Evolutionary conservation across 192 early-diverging fungal genomes (phyloP), one percentile per base, ranked within the genome.

Genomic region (Coemansia sp.): DNA sequence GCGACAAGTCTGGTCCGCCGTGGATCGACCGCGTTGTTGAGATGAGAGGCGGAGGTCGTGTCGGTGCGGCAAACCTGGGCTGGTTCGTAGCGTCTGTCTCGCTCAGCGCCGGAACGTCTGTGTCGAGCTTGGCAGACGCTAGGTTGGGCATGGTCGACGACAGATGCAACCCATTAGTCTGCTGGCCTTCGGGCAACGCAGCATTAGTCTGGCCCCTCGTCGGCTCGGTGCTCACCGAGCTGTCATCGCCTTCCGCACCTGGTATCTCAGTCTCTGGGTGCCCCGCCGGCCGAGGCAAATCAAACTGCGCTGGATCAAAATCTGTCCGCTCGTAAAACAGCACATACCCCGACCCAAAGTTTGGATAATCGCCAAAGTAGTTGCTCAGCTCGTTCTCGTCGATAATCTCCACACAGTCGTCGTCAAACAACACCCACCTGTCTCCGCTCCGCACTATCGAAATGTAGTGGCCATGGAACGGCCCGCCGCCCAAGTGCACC

Each of bases 401-500:
- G 21, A 93, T 91, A 1, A 86, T 59, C 85, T 93, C 88, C n/a
- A 99, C 94, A 49, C 81, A 85, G 51, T 99, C 96, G 75, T 99
- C 97, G 78, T 99, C 97, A 74, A 97, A 97, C 26, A 97, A 72
- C 36, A 96, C 70, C 97, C 97, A 99, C 44, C 88, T 86, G 25
- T 89, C 88, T 51, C 87, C 78, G 49, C 87, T 90, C 72, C 93
- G 94, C 34, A 94, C 90, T 31, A 99, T 83, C 1, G 93, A 87
- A 4, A 98, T 89, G 82, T 99, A 99, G 69, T 99, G 97, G 4
- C 97, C 97, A 66, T 96, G 94, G 69, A 96, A 86, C 19, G 92
- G 96, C 0, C 96, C 94, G 69, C 92, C 93, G 58, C 97, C 97
- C 64, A 99, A 87, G 72, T 99, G 97, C 25, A 99, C 89, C 51